Base-by-base conservation (phyloP, 352 stramenopile genomes). In the Peronosclerospora sorghi region DNA sequence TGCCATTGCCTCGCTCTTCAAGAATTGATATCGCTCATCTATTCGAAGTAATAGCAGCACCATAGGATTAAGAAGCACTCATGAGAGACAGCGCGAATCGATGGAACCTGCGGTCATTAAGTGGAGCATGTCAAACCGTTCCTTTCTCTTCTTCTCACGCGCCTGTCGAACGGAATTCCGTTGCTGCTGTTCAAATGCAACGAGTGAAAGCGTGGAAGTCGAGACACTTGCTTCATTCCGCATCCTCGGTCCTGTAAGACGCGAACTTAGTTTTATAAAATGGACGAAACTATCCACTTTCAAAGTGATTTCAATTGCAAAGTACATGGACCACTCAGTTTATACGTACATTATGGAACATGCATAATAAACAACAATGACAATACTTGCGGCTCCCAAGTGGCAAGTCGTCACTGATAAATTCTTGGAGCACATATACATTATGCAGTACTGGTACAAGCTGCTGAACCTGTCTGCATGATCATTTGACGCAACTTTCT, bases 401-500 rank as follows among this genome's bases (percentile, higher is more conserved):
- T n/a, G n/a, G 15, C 4, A 10, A 51, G 23, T 2, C 37, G 23
- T 24, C 41, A 36, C 36, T 40, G 28, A 57, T 59, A 51, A 50
- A 41, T 48, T 32, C 30, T n/a, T n/a, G n/a, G n/a, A n/a, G n/a
- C n/a, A n/a, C n/a, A n/a, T n/a, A n/a, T 23, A 8, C 23, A 35
- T 32, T 43, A 67, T 19, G 63, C 59, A 29, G 54, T 70, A 30
- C 45, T 63, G 34, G 61, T 64, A 52, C 54, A 73, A 28, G 56
- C 48, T 29, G 56, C 53, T 15, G 63, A 47, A 12, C 63, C 60
- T 24, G 67, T 71, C 28, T 73, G 60, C 40, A 59, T 66, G 24
- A 79, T 70, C 45, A 70, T 70, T 32, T 83, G 64, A 4, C 65
- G 64, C 43, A 86, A 58, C 41, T 86, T 86, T 53, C 80, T 78